Evolutionary conservation across 306 rosid genomes (phyloP).

Genomic region (Ormosia semicastrata): DNA sequence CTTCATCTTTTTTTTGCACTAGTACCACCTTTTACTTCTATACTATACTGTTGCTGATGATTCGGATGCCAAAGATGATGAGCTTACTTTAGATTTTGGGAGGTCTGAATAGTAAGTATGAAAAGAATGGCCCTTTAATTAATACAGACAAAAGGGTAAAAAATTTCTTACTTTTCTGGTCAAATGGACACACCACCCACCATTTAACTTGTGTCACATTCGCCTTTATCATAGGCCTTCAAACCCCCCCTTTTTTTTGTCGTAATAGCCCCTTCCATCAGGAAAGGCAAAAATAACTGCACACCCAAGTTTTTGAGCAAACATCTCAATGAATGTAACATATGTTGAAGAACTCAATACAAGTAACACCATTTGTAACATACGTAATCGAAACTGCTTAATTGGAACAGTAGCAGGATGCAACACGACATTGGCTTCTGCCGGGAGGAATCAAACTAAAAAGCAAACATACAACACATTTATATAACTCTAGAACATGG

Average conservation of each 20-base stretch:
- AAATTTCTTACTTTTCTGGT: background rate
- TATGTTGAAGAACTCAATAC: background rate
- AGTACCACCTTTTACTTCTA: background rate
- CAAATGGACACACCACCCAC: constrained; percentile 8
- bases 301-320: background rate
- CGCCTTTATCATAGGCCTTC: background rate
- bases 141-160: background rate
- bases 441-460: background rate
- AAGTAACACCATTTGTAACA: background rate
- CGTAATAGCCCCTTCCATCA: background rate
- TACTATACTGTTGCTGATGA: background rate
- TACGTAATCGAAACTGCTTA: background rate
- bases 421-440: constrained; percentile 2
- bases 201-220: background rate
- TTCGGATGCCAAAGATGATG: constrained; percentile 17
- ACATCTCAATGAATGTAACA: background rate
- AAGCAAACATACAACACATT: constrained; percentile 39
- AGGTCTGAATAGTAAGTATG: background rate
- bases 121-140: background rate
- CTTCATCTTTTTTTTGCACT: constrained; percentile 16
- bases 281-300: background rate
- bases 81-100: constrained; percentile 8
- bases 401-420: constrained; percentile 6
- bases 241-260: background rate
- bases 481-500: constrained; percentile 44